Base-by-base conservation (phyloP, 495 filamentous ascomycete species). In the Neurospora sp. region DNA sequence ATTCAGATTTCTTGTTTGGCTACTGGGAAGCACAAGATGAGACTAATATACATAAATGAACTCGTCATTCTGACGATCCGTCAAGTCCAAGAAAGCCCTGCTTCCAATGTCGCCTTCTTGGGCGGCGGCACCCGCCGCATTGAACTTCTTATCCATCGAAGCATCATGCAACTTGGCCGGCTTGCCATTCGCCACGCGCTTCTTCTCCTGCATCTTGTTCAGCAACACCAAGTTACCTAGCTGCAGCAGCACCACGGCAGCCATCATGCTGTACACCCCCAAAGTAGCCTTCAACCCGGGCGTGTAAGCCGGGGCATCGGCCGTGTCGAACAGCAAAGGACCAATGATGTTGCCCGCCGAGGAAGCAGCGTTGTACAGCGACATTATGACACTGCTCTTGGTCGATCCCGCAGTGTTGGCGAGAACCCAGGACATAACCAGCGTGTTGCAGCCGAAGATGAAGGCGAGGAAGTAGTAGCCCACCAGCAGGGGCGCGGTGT, bases 321-420 rank as follows among this genome's bases (percentile, higher is more conserved):
- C 80, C 0, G 83, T 81, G 66, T 86, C 86, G 76, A 92, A 92
- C 4, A 91, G 87, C 73, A 91, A 84, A 5, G 90, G 91, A 1
- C 91, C 90, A 74, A 92, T 88, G 69, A 92, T 90, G 72, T 89
- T 91, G 7, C 91, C 91, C 3, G 87, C 80, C 27, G 87, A 87
- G 71, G 90, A 88, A 3, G 86, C 87, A 4, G 84, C 89, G 37
- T 89, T 86, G 69, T 90, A 85, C n/a, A 92, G 81, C 12, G 88
- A 85, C 84, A 89, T 87, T 40, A 87, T 82, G 37, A 84, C 80
- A 0, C 87, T 86, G 73, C 88, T 89, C 81, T 94, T 94, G 4
- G 91, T 93, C n/a, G 88, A 87, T 0, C 92, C 92, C 2, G 90
- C 92, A 0, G 92, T 89, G 78, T 93, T 89, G 9, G 82, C 83